phyloP scores from a whole-genome alignment of 2,329 filamentous ascomycete species.

The Phyllosticta citrichinensis region DNA sequence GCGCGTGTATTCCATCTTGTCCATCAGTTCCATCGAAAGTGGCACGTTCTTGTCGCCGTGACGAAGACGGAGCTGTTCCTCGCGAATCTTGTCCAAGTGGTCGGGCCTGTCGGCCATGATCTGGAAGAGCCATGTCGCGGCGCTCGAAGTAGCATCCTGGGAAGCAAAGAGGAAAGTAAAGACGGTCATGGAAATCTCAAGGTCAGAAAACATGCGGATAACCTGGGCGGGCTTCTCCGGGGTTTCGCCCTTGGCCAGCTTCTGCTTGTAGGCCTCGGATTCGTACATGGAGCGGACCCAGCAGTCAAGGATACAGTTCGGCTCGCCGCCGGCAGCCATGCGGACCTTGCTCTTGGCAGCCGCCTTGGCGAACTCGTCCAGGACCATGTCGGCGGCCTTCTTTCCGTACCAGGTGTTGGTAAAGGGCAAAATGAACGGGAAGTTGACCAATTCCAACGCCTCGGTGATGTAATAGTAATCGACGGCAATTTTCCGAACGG shows the following conservation, averaged over 20 bases:
- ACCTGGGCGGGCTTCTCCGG: constrained; percentile 73
- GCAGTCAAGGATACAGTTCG: constrained; percentile 89
- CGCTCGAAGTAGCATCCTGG: constrained; percentile 91
- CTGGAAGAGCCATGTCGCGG: constrained; percentile 92
- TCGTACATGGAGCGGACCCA: constrained; percentile 87
- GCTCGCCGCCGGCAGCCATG: constrained; percentile 77
- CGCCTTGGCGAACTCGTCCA: constrained; percentile 82
- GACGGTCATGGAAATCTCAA: constrained; percentile 84
- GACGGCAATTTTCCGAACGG: constrained; percentile 87
- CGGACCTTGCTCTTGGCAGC: constrained; percentile 87
- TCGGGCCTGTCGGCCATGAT: constrained; percentile 90
- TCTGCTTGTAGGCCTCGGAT: constrained; percentile 71
- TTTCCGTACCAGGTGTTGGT: constrained; percentile 97
- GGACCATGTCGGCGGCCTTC: constrained; percentile 85
- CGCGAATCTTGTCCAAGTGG: constrained; percentile 76
- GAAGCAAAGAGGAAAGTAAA: constrained; percentile 97
- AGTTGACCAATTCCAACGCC: constrained; percentile 94
- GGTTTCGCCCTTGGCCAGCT: constrained; percentile 59
- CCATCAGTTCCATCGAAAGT: constrained; percentile 75
- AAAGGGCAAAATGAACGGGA: constrained; percentile 90
- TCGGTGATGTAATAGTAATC: constrained; percentile 97
- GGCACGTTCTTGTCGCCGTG: constrained; percentile 62
- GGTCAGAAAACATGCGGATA: constrained; percentile 78
- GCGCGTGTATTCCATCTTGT: constrained; percentile 80
- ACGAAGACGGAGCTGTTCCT: constrained; percentile 73